Evolutionary conservation across 129 eudicot species (phyloP), one percentile per base, ranked within the genome.

Genomic region (Heracleum sosnowskyi): DNA sequence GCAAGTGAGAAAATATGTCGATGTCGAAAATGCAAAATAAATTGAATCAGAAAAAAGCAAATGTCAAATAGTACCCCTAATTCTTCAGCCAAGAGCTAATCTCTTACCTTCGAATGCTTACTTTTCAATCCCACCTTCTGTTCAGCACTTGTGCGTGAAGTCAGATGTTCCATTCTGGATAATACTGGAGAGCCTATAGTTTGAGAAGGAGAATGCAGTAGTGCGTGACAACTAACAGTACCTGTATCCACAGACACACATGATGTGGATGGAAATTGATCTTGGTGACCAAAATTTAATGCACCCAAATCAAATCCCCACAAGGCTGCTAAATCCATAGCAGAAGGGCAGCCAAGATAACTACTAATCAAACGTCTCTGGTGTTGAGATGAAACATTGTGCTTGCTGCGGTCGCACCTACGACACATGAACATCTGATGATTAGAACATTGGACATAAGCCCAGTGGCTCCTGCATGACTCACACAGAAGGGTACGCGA

Each of bases 381-480:
- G 82, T 90, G 96, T 29, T 85, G 83, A 60, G 86, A 75, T 29
- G 90, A 78, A 62, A 80, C 47, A 10, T 83, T 74, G 20, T 90
- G 94, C 74, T 86, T 84, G 83, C 77, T 82, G 28, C 78, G 76
- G 72, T 93, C 92, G 75, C 98, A 90, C 47, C 80, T 81, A 13
- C 79, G 89, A 69, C 98, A 93, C 89, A 93, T 82, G 78, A 93
- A 89, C 91, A 83, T 88, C 39, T 76, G 88, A 82, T 90, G 96
- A 78, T 86, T 84, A 70, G 82, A 82, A 75, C 96, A 90, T 22
- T 79, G 86, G 47, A 88, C 79, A 82, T 80, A 78, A 20, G 87
- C 76, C 13, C 89, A 86, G 41, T 82, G 87, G 20, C 79, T 40
- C 87, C 87, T 85, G 79, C 98, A 93, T 15, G 81, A 74, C 75